Conservation (phyloP, 495 filamentous ascomycete species). For the Hypoxylon lienhwacheense region DNA sequence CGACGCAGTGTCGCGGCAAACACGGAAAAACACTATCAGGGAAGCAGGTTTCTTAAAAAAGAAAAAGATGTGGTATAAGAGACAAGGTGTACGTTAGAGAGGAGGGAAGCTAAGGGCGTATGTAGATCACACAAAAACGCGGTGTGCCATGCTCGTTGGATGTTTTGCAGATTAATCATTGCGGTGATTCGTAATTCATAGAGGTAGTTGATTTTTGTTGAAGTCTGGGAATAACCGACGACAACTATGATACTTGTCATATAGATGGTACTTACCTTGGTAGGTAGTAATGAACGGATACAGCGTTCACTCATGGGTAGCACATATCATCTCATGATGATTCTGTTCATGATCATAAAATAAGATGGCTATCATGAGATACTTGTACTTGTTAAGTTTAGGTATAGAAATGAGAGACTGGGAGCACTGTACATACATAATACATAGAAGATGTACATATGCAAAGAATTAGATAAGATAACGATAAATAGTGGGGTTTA, state of each 20-base stretch:
- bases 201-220: conserved; percentile 12
- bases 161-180: conserved; percentile 12
- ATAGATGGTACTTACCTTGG: not conserved
- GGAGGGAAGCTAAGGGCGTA: too few relatives aligned
- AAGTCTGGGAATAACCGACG: conserved; percentile 4
- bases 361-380: not conserved
- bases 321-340: too few relatives aligned
- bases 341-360: not conserved
- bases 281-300: too few relatives aligned
- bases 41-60: too few relatives aligned
- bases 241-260: not conserved
- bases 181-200: too few relatives aligned
- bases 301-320: too few relatives aligned
- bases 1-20: conserved; percentile 11
- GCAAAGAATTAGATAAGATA: conserved; percentile 25
- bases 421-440: too few relatives aligned
- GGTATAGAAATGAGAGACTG: not conserved
- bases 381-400: not conserved
- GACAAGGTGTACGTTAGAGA: too few relatives aligned
- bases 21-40: conserved; percentile 14
- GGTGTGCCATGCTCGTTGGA: conserved; percentile 27
- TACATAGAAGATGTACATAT: too few relatives aligned
- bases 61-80: too few relatives aligned
- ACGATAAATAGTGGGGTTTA: not conserved
- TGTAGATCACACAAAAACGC: conserved; percentile 34